These are phyloP conservation scores for Pseudocercospora fuligena DNA, from an alignment of 2,329 filamentous ascomycete genomes.

Conservation along the genomic window DNA sequence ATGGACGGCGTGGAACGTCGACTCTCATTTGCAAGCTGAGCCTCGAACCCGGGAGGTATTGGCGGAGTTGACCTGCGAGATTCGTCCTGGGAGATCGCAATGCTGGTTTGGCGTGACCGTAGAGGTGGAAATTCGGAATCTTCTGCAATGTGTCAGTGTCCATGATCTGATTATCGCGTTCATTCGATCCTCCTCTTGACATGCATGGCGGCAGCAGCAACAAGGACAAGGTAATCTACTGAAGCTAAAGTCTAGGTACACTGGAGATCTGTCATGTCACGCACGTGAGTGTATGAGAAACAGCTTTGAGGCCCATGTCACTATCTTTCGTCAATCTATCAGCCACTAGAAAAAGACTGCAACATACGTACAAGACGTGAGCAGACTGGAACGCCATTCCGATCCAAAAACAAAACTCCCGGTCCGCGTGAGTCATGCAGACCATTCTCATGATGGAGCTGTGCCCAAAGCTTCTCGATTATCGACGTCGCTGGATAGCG, in stretches of 20 bases:
- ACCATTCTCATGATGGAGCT: conserved; percentile 27
- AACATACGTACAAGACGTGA: conserved; percentile 42
- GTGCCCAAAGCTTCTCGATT: conserved; percentile 29
- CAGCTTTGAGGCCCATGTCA: conserved; percentile 31
- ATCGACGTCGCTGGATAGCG: conserved; percentile 31
- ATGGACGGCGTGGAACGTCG: conserved; percentile 51
- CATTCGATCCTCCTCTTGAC: conserved; percentile 29
- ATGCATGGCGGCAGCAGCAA: conserved; percentile 30
- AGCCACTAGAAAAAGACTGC: conserved; percentile 37
- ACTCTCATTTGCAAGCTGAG: conserved; percentile 40
- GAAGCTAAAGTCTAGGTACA: conserved; percentile 26
- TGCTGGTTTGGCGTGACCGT: conserved; percentile 32
- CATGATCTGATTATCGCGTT: neutral
- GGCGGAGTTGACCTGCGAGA: conserved; percentile 42
- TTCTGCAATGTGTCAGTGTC: conserved; percentile 33
- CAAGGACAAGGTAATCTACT: conserved; percentile 10
- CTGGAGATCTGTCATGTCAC: conserved; percentile 31
- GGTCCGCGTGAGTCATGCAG: conserved; percentile 21
- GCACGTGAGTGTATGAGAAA: conserved; percentile 27
- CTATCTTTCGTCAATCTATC: conserved; percentile 44
- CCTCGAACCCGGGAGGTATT: conserved; percentile 44
- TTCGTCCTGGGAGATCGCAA: conserved; percentile 33
- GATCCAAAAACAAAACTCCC: conserved; percentile 22
- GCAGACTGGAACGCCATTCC: conserved; percentile 19
- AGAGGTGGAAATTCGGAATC: conserved; percentile 38